Base-by-base conservation (phyloP, 2,329 filamentous ascomycete species). In the Venturia carpophila region DNA sequence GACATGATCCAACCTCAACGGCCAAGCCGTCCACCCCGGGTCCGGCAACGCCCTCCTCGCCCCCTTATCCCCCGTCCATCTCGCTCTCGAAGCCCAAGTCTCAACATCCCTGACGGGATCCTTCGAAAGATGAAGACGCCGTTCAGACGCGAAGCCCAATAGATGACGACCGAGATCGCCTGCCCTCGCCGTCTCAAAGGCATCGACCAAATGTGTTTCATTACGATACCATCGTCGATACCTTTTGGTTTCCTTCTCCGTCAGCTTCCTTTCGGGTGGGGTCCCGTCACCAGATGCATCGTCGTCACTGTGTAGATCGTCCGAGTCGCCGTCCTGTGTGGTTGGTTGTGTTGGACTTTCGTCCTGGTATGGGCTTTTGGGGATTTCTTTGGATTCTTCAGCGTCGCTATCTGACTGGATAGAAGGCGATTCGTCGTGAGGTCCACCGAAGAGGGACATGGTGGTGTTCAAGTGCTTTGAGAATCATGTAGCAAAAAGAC, bases 11-110 rank as follows among this genome's bases (percentile, higher is more conserved):
- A 83, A 79, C 24, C 80, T 80, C 71, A 95, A 74, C 5, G 93
- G 93, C 93, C 93, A 97, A 0, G 92, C 89, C 21, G 90, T 90
- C 92, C 93, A 97, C 66, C 82, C 84, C 0, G 83, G 70, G 1
- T 83, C 80, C 19, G 75, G 60, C 24, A 43, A 15, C 37, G 60
- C 60, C 15, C 27, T 27, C 21, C 42, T n/a, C 27, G 60, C 42
- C 15, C 21, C 10, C 24, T 5, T 1, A 43, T 43, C 42, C n/a
- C 11, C n/a, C n/a, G 39, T 45, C 60, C 60, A 61, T 6, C 60
- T 37, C 13, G 1, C 21, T 11, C 60, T 61, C 37, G 60, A 27
- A 4, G n/a, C 39, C 60, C 60, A 61, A 19, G 15, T 1, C 17
- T 2, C 6, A 13, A 61, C n/a, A 13, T 19, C 37, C 15, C 5